Conservation (phyloP, 805 yeast species). For the Kazachstania africana region DNA sequence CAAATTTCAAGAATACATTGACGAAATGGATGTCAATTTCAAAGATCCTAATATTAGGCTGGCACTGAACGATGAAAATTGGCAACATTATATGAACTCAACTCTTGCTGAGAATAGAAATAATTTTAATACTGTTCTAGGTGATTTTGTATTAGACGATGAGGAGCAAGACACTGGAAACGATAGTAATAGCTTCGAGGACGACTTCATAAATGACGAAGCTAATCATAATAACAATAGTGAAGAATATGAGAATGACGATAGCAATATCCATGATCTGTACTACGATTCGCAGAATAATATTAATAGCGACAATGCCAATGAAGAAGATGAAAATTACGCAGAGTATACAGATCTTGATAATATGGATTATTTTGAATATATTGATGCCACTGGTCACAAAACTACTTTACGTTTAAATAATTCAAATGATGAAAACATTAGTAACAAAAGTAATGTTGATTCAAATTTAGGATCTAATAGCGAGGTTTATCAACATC, state of each 20-base stretch:
- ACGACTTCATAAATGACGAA: conserved; percentile 31
- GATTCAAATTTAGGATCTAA: background rate
- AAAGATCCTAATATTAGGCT: conserved; percentile 13
- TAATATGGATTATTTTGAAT: conserved; percentile 45
- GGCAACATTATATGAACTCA: conserved; percentile 75
- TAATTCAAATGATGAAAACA: conserved; percentile 33
- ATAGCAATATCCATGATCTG: background rate
- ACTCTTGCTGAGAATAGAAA: conserved; percentile 82
- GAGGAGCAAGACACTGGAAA: conserved; percentile 5
- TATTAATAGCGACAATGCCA: conserved; percentile 16
- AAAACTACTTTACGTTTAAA: conserved; percentile 46
- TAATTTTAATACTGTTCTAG: conserved; percentile 86
- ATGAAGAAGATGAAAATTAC: conserved; percentile 29
- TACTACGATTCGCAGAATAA: conserved; percentile 50
- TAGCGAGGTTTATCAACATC: background rate
- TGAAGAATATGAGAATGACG: conserved; percentile 5
- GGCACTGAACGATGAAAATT: conserved; percentile 27
- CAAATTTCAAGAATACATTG: conserved; percentile 50
- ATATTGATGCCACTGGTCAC: conserved; percentile 67
- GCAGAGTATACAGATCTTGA: conserved; percentile 31
- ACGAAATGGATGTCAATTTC: conserved; percentile 24
- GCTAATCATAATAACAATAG: conserved; percentile 61
- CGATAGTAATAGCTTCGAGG: conserved; percentile 41
- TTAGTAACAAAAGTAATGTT: background rate
- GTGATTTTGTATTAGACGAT: conserved; percentile 45